These are phyloP conservation scores for Verbena officinalis DNA, from an alignment of 257 asterid genomes.

Conservation along the genomic window DNA sequence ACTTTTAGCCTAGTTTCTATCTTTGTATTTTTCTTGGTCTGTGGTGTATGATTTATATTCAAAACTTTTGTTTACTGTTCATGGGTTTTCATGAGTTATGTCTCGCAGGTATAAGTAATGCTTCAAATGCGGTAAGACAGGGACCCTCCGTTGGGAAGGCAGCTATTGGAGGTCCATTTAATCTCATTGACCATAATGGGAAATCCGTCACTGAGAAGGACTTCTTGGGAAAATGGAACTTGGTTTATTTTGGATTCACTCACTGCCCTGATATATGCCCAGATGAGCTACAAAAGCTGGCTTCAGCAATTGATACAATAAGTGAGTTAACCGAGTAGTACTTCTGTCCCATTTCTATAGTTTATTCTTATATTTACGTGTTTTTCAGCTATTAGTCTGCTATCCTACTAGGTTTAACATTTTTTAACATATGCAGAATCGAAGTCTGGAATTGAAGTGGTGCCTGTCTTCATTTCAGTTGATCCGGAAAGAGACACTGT, in stretches of 20 bases:
- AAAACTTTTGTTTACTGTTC: not conserved
- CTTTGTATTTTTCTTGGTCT: not conserved
- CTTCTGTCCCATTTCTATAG: not conserved
- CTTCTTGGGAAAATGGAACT: slow-evolving; percentile 84
- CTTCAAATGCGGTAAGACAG: slow-evolving; percentile 64
- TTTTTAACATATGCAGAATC: slow-evolving; percentile 52
- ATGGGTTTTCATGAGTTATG: slow-evolving; percentile 14
- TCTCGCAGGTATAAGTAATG: slow-evolving; percentile 61
- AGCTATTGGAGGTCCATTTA: slow-evolving; percentile 91
- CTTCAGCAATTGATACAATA: slow-evolving; percentile 82
- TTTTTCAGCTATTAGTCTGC: no score
- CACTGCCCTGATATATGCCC: slow-evolving; percentile 99
- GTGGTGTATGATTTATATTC: not conserved
- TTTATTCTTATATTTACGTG: no score
- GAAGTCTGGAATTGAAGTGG: slow-evolving; percentile 73
- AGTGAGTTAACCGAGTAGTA: slow-evolving; percentile 50
- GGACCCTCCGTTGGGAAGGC: slow-evolving; percentile 93
- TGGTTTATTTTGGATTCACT: slow-evolving; percentile 90
- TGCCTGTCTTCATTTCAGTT: slow-evolving; percentile 91
- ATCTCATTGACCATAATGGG: slow-evolving; percentile 84
- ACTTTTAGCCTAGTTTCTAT: not conserved
- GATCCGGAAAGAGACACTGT: slow-evolving; percentile 94
- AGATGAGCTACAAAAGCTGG: slow-evolving; percentile 87
- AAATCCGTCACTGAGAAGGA: slow-evolving; percentile 75
- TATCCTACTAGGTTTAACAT: not conserved